Evolutionary conservation across 2,329 filamentous ascomycete genomes (phyloP), one percentile per base, ranked within the genome.

Genomic region (Fusarium buxicola): DNA sequence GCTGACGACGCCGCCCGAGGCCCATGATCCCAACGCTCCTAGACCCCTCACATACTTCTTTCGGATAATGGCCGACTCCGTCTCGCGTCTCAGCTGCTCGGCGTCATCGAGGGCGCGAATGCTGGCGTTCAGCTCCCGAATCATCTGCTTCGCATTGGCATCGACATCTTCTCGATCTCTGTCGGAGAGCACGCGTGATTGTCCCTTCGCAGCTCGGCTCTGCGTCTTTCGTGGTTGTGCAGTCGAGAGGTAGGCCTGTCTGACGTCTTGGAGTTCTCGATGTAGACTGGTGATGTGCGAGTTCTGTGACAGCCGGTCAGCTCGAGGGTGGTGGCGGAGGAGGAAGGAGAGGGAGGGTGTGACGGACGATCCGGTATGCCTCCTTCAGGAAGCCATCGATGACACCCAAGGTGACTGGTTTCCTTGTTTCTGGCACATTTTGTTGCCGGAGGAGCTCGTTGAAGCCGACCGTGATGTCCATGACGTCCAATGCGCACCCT

Each of bases 341-440:
- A 43, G 47, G 65, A 60, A 65, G 68, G 30, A n/a, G n/a, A 36
- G 16, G 25, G 49, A 46, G 66, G 62, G 65, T 11, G 69, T 62
- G 46, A 76, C 84, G 72, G 80, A 96, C 94, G 76, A 98, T 97
- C 74, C 90, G 87, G 78, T 96, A 95, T 49, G 95, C 95, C 78
- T 98, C 94, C 73, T 94, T 93, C 30, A 98, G 81, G 74, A 98
- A 99, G 70, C 91, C 90, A 74, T 97, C 92, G 46, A 95, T 84
- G 68, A 77, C 83, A 65, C 84, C 80, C 44, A 81, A 69, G 54
- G 75, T 80, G 63, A 81, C 81, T 62, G 71, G 68, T 47, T 68
- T 71, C 47, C 39, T 68, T 49, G 72, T 78, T 11, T 84, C 81
- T 8, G 80, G 78, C 39, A 84, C 83, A 75, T 85, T 78, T 60